Percentiles rank a stretch among this genome's conserved stretches.
phyloP scores from a whole-genome alignment of 495 filamentous ascomycete genomes.

The Aspergillus funiculosus region DNA sequence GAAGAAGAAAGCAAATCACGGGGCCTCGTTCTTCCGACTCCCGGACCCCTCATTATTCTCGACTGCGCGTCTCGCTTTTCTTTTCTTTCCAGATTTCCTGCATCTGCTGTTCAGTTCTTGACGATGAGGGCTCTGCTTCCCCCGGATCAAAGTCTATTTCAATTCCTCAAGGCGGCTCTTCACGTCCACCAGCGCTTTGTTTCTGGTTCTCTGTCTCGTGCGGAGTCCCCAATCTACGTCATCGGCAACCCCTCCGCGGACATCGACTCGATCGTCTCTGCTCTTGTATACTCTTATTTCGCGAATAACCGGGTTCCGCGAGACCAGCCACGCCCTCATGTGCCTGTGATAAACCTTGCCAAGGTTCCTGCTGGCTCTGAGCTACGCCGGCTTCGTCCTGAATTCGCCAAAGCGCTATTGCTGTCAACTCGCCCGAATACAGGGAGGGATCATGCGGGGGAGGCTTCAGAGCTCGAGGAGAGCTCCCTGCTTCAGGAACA shows the following conservation, averaged over 20 bases:
- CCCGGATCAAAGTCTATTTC: slow-evolving; percentile 25
- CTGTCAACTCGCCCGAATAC: slow-evolving; percentile 33
- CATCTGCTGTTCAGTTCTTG: neutral
- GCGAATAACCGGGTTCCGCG: slow-evolving; percentile 35
- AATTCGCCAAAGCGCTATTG: slow-evolving; percentile 53
- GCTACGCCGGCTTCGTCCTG: slow-evolving; percentile 60
- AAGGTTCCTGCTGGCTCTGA: slow-evolving; percentile 54
- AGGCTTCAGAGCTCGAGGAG: slow-evolving; percentile 25
- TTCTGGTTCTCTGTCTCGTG: slow-evolving; percentile 20
- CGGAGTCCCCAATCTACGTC: slow-evolving; percentile 38
- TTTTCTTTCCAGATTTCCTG: neutral
- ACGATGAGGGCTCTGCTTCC: neutral
- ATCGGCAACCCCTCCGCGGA: slow-evolving; percentile 55
- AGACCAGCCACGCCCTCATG: slow-evolving; percentile 49
- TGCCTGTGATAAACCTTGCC: slow-evolving; percentile 76
- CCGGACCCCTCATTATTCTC: slow-evolving; percentile 6
- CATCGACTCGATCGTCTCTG: slow-evolving; percentile 84
- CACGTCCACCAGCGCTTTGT: slow-evolving; percentile 33
- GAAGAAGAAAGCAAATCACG: neutral
- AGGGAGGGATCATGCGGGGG: slow-evolving; percentile 21
- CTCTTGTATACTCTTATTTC: slow-evolving; percentile 82
- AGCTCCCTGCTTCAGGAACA: slow-evolving; percentile 35
- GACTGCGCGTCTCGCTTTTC: too few relatives aligned
- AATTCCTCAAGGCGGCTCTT: slow-evolving; percentile 36
- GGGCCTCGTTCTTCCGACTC: neutral